Conservation (phyloP, 257 asterid genomes). For the Paulownia fortunei region DNA sequence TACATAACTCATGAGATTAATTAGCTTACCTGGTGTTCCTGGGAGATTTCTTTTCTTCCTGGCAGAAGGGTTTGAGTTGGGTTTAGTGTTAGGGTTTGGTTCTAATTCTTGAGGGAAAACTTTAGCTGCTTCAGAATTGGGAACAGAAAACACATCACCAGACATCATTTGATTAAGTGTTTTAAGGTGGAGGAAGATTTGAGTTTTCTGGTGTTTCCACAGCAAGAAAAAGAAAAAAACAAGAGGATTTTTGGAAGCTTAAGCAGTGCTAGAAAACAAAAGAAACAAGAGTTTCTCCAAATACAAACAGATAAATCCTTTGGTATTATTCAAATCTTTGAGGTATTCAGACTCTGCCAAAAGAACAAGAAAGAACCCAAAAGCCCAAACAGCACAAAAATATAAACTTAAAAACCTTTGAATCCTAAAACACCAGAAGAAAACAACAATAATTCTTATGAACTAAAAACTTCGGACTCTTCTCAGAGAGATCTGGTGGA, state of each 20-base stretch:
- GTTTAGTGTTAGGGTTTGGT: constrained; percentile 64
- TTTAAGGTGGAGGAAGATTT: background rate
- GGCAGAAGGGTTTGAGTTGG: constrained; percentile 45
- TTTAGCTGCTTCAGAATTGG: constrained; percentile 52
- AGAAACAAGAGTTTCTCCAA: constrained; percentile 39
- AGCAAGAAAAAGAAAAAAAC: constrained; percentile 14
- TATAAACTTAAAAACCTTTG: background rate
- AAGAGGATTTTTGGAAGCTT: constrained; percentile 31
- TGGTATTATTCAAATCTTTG: constrained; percentile 57
- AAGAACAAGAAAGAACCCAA: constrained; percentile 41
- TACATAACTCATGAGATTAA: background rate
- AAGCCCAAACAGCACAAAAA: constrained; percentile 7
- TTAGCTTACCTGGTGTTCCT: constrained; percentile 76
- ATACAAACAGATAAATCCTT: constrained; percentile 59
- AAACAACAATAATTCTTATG: constrained; percentile 27
- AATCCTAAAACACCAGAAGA: constrained; percentile 40
- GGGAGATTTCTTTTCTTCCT: constrained; percentile 88
- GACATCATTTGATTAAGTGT: constrained; percentile 64
- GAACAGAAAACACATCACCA: constrained; percentile 70
- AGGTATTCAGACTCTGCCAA: constrained; percentile 8
- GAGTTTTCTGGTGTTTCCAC: constrained; percentile 23
- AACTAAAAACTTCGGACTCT: constrained; percentile 13
- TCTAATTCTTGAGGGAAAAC: constrained; percentile 44
- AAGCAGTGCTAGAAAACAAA: constrained; percentile 48
- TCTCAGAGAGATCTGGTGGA: constrained; percentile 48